Base-by-base conservation (phyloP, 768 basidiomycete genomes). In the Coprinopsis marcescibilis region DNA sequence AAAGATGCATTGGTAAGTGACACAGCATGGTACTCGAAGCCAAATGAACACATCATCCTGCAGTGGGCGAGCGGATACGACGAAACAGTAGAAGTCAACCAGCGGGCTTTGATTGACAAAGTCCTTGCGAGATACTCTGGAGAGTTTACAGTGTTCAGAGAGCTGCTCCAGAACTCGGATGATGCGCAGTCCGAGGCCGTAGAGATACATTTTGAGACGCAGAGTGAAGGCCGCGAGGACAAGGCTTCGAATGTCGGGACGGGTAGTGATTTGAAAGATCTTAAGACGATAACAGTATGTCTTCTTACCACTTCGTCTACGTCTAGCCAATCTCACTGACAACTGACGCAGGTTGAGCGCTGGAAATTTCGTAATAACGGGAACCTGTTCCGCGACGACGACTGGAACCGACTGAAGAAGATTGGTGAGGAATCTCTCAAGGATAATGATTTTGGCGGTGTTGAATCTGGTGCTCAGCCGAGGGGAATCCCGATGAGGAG, bases 81-180 rank as follows among this genome's bases (percentile, higher is more conserved):
- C 57, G 87, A 89, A 57, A 77, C 83, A 0, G 85, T 93, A 0
- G 86, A 94, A 65, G 93, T 95, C 37, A 95, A 95, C 63, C 94
- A 95, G 61, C 79, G 94, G 15, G 93, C 92, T n/a, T 71, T 96
- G 48, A 95, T 97, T 44, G 94, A 96, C 73, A 97, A 93, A 67
- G 90, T 98, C 19, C 80, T 99, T 17, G 92, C 95, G 8, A 75
- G 95, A 20, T 99, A 99, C 66, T 89, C 87, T 11, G 94, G 91
- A 43, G 93, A 96, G 69, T 89, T 93, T 56, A 95, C 93, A 14
- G 76, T 76, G 7, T 76, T 76, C 54, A 68, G 94, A 40, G 95
- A 97, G 62, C 76, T 99, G 4, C 68, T 97, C 0, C 95, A 98
- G 70, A 97, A 99, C 60, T 93, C 93, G 23, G 93, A 96, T 60